These are phyloP conservation scores for Neocallimastix lanati DNA, from an alignment of 192 early-diverging fungal species.

Conservation along the genomic window DNA sequence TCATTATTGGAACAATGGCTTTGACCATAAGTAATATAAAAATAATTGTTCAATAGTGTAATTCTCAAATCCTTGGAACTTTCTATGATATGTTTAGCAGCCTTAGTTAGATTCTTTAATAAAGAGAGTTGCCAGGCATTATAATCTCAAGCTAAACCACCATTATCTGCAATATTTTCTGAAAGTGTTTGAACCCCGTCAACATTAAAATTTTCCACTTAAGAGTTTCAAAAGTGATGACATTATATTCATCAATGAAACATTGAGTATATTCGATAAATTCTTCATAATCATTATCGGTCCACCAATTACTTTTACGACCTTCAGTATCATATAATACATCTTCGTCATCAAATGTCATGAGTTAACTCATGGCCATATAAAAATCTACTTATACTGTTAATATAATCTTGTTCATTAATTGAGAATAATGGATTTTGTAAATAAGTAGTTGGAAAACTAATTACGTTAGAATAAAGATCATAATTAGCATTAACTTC, in stretches of 20 bases:
- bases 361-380: slow-evolving; percentile 22
- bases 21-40: slow-evolving; percentile 46
- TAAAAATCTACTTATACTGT: slow-evolving; percentile 39
- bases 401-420: slow-evolving; percentile 29
- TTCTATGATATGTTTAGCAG: background rate
- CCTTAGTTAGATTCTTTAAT: background rate
- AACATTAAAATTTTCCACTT: too few relatives aligned
- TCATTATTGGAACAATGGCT: slow-evolving; percentile 34
- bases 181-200: slow-evolving; percentile 35
- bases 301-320: slow-evolving; percentile 45
- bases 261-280: slow-evolving; percentile 34
- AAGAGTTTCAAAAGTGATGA: too few relatives aligned
- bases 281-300: slow-evolving; percentile 25
- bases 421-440: slow-evolving; percentile 25
- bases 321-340: slow-evolving; percentile 15
- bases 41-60: slow-evolving; percentile 41
- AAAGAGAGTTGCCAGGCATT: slow-evolving; percentile 8
- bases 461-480: slow-evolving; percentile 13
- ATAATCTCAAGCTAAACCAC: slow-evolving; percentile 17
- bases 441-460: slow-evolving; percentile 32
- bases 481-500: slow-evolving; percentile 23
- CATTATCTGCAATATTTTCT: slow-evolving; percentile 55
- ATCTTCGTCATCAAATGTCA: slow-evolving; percentile 28
- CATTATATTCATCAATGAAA: slow-evolving; percentile 41
- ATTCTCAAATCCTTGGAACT: slow-evolving; percentile 26